These are phyloP conservation scores for Saccharata proteae DNA, from an alignment of 2,329 filamentous ascomycete species.

Conservation along the genomic window DNA sequence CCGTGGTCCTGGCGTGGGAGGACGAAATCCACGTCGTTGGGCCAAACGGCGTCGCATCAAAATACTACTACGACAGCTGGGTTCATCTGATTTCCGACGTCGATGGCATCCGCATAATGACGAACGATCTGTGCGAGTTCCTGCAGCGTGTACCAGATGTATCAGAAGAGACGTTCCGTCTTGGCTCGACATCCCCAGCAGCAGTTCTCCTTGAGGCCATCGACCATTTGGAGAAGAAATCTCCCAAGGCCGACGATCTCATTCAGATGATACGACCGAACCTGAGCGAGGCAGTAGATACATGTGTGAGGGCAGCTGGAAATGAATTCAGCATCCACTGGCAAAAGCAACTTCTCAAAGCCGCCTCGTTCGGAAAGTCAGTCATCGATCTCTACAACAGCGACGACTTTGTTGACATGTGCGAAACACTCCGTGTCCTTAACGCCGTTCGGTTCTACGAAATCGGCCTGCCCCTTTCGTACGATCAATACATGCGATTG, in stretches of 20 bases:
- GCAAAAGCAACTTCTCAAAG: conserved; percentile 94
- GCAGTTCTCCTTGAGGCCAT: conserved; percentile 91
- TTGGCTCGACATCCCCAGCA: conserved; percentile 77
- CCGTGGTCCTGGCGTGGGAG: conserved; percentile 89
- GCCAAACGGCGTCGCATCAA: conserved; percentile 61
- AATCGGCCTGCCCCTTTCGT: conserved; percentile 78
- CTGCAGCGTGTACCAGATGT: conserved; percentile 80
- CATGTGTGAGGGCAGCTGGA: conserved; percentile 84
- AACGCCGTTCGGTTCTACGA: conserved; percentile 89
- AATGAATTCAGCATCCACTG: conserved; percentile 82
- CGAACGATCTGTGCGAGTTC: conserved; percentile 93
- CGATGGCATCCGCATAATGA: conserved; percentile 82
- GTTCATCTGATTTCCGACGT: conserved; percentile 80
- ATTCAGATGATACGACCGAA: conserved; percentile 86
- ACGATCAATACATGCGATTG: conserved; percentile 84
- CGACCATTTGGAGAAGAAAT: conserved; percentile 81
- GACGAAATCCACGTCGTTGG: conserved; percentile 94
- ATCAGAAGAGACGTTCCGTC: conserved; percentile 77
- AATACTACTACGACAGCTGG: conserved; percentile 73
- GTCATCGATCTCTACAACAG: conserved; percentile 95
- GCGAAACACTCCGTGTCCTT: conserved; percentile 80
- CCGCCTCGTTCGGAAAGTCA: conserved; percentile 94
- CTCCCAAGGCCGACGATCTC: conserved; percentile 93
- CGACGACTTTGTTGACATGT: conserved; percentile 98
- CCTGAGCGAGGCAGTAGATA: conserved; percentile 85